Base-by-base conservation (phyloP, 1,284 basidiomycete species). In the Leccinum griseonigrum region DNA sequence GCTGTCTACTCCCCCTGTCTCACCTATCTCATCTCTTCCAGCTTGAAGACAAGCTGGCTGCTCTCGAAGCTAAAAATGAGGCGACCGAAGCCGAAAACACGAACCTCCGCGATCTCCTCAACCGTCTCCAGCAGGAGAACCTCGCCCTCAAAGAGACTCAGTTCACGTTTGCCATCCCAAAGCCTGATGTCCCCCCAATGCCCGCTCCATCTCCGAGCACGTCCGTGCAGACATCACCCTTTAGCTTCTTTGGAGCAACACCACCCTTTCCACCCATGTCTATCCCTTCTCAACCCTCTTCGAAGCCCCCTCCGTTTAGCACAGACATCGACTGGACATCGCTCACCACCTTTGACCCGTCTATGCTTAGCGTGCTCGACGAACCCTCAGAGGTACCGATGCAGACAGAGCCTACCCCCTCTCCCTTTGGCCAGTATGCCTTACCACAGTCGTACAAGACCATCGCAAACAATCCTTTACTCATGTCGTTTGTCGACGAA, bases 11-110 rank as follows among this genome's bases (percentile, higher is more conserved):
- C 5, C 64, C 62, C 58, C 18, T 62, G 56, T 60, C 61, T 68
- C 53, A 53, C 56, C 34, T 26, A 53, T 31, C 60, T 65, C 56
- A 62, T 63, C 31, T 66, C 58, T 53, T 46, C 38, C 68, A 94
- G 91, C 77, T 94, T 59, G 91, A 94, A 74, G 92, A 94, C 72
- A 86, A 92, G 72, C 85, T 94, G 14, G 85, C 91, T 3, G 87
- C 83, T 28, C 83, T 93, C 26, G 90, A 93, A 69, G 85, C 87
- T 13, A 90, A 90, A 76, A 90, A 90, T 64, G 83, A 88, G 57
- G 78, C 78, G 26, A 81, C 88, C 0, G 75, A 78, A 62, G 77
- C 83, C 22, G 91, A 93, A 77, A 93, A 93, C 66, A 85, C 87
- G 62, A 92, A 92, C 68, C 79, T 94, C 34, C 85, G 87, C 55